These are phyloP conservation scores for Tephrocybe rancida DNA, from an alignment of 768 basidiomycete genomes.

Conservation along the genomic window DNA sequence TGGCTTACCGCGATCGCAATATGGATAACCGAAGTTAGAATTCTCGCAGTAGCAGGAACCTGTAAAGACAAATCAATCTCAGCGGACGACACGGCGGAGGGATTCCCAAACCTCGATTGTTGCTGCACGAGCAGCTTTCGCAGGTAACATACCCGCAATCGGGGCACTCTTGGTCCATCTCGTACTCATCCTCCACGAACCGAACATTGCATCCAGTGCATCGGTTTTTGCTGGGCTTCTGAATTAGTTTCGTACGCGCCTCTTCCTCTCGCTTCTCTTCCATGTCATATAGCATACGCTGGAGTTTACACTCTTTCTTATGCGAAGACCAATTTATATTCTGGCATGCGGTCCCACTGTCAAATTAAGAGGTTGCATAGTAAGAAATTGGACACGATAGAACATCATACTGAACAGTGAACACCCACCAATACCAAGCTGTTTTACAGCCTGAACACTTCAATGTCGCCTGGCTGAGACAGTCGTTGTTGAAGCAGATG, in stretches of 20 bases:
- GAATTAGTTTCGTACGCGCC: conserved; percentile 19
- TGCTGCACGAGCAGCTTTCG: conserved; percentile 31
- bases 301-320: conserved; percentile 35
- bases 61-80: conserved; percentile 3
- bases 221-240: conserved; percentile 24
- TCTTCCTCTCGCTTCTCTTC: conserved; percentile 24
- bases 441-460: conserved; percentile 27
- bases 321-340: conserved; percentile 30
- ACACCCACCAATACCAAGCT: conserved; percentile 23
- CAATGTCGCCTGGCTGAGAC: conserved; percentile 17
- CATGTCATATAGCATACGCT: conserved; percentile 33
- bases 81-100: neutral
- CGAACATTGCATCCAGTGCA: conserved; percentile 34
- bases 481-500: conserved; percentile 21
- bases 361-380: neutral
- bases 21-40: conserved; percentile 33
- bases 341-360: conserved; percentile 27
- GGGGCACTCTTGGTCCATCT: conserved; percentile 30
- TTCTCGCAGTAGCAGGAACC: conserved; percentile 37
- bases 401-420: neutral
- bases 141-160: conserved; percentile 23
- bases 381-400: neutral
- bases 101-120: conserved; percentile 22
- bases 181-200: conserved; percentile 21
- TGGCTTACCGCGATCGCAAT: conserved; percentile 27